A percentile compares a stretch with the other conserved stretches of the same genome.
phyloP scores from a whole-genome alignment of 306 rosid species.

The Rubus idaeus region DNA sequence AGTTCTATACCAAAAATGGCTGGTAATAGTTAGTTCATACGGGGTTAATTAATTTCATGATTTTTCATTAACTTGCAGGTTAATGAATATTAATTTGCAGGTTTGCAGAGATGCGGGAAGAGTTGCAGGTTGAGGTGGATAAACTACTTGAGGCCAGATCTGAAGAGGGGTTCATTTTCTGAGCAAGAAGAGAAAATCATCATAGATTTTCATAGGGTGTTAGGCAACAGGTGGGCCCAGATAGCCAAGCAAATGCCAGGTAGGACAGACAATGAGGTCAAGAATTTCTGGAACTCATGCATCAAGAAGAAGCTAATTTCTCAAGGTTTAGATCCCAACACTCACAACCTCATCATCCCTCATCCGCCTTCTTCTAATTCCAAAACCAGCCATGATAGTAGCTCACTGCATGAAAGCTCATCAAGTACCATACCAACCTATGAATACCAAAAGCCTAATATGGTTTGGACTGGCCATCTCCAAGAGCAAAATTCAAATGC shows the following conservation, averaged over 20 bases:
- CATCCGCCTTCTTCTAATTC: not conserved
- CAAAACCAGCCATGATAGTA: not conserved
- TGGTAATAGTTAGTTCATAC: slow-evolving; percentile 27
- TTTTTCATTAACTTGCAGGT: not conserved
- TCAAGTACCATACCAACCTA: slow-evolving; percentile 7
- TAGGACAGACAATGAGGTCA: slow-evolving; percentile 89
- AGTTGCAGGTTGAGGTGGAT: slow-evolving; percentile 91
- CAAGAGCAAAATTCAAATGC: slow-evolving; percentile 12
- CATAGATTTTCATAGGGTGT: slow-evolving; percentile 76
- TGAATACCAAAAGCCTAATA: slow-evolving; percentile 18
- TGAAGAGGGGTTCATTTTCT: slow-evolving; percentile 77
- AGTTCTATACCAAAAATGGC: slow-evolving; percentile 77
- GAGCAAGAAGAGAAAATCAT: slow-evolving; percentile 70
- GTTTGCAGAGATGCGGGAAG: slow-evolving; percentile 84
- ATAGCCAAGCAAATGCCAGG: slow-evolving; percentile 96
- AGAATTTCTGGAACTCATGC: slow-evolving; percentile 92
- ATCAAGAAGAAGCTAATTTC: slow-evolving; percentile 80
- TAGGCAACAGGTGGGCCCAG: slow-evolving; percentile 93
- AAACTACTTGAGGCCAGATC: slow-evolving; percentile 80
- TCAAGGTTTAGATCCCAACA: slow-evolving; percentile 84
- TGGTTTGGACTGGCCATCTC: slow-evolving; percentile 13
- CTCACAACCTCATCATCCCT: slow-evolving; percentile 61
- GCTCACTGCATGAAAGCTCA: slow-evolving; percentile 8
- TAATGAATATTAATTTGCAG: slow-evolving; percentile 31
- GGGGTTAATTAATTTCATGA: not conserved